Base-by-base conservation (phyloP, 306 rosid genomes). In the Oxytropis ochrocephala region DNA sequence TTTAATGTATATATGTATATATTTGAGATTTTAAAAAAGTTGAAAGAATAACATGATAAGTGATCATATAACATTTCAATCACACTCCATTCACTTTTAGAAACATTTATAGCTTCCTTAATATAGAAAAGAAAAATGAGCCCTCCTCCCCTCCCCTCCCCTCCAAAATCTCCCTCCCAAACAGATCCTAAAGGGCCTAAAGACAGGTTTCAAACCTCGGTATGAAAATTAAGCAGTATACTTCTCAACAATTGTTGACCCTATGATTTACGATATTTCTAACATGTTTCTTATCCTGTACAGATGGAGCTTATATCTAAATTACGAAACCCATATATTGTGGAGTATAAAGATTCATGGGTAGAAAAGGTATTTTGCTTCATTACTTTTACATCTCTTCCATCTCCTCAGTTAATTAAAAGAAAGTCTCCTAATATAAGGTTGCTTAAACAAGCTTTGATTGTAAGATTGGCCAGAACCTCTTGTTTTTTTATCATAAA, bases 291-390 rank as follows among this genome's bases (percentile, higher is more conserved):
- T 32, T 59, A 5, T 52, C 74, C 63, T 84, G 12, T 74, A 68
- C 46, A 95, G 99, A 95, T 95, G 99, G 99, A 95, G 76, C 97
- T 95, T 43, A 89, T 95, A 74, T 91, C 97, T 46, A 91, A 83
- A 78, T 69, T 95, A 8, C 77, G 88, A 48, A 95, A 91, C 77
- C 99, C 96, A 60, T 95, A 89, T 81, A 91, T 95, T 59, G 99
- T 95, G 82, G 99, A 95, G 83, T 95, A 95, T 82, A 95, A 95
- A 78, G 99, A 95, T 87, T 95, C 99, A 32, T 95, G 99, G 99
- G 99, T 95, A 12, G 99, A 95, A 81, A 95, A 91, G 97, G 99
- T 91, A 84, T 58, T 66, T 21, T 67, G 36, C 53, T 57, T 48
- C 69, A 41, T 67, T 51, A 3, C 19, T 39, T 70, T 49, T 50